Base-by-base conservation (phyloP, 2,329 filamentous ascomycete species). In the Venturia nashicola region DNA sequence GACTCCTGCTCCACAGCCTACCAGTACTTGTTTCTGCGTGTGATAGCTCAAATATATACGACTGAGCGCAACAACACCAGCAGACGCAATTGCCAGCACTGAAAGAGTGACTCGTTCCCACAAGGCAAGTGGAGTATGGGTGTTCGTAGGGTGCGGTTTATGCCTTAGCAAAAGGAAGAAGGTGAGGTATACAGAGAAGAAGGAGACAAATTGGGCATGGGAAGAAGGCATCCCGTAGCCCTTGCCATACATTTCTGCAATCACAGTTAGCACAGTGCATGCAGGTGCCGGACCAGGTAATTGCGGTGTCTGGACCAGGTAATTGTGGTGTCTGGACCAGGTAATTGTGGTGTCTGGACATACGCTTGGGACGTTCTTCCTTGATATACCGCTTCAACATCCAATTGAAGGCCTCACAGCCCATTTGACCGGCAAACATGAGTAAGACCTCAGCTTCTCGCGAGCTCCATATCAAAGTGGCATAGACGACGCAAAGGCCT, bases 221-320 rank as follows among this genome's bases (percentile, higher is more conserved):
- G 92, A 97, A 8, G 84, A 87, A 12, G 94, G 94, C 95, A 99
- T 99, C 70, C 94, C 95, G 73, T 99, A 99, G 67, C 94, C 94
- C 75, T 96, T 96, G 64, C 91, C 84, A 71, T 92, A 86, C 79
- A 87, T 85, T 75, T 84, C 83, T 86, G 20, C 20, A 51, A 48
- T 54, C 32, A 11, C 23, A 7, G 16, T 34, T 7, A n/a, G 32
- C 34, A 46, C 20, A 51, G 6, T 36, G 40, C 60, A 54, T 27
- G 8, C 7, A n/a, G 12, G 36, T n/a, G 3, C 23, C 36, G 16
- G 55, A 27, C 34, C 39, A 27, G 44, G 63, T 4, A 57, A 36
- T 42, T 63, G 59, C 27, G 51, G 51, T 57, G 51, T 57, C 51
- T 43, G 36, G 27, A 75, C 81, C 39, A 27, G 44, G 63, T 4